phyloP scores from a whole-genome alignment of 352 stramenopile genomes.

The Phytophthora tubulina region DNA sequence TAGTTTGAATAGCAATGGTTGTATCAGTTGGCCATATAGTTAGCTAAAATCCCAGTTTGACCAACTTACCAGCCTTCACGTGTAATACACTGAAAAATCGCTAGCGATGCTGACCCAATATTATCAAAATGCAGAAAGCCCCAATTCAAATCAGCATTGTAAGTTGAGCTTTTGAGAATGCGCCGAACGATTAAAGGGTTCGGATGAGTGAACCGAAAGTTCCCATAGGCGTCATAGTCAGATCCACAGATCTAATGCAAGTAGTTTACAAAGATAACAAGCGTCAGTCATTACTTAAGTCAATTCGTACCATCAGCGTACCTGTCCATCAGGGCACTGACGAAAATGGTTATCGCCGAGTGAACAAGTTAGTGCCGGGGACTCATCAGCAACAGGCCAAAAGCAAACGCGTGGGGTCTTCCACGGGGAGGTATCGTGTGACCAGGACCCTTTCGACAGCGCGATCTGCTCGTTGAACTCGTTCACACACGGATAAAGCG shows the following conservation, averaged over 20 bases:
- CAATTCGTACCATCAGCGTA: constrained; percentile 8
- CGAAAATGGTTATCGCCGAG: constrained; percentile 46
- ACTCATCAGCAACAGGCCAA: constrained; percentile 90
- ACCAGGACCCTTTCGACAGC: constrained; percentile 46
- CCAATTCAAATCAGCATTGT: constrained; percentile 84
- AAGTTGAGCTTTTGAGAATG: constrained; percentile 53
- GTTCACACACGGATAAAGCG: constrained; percentile 48
- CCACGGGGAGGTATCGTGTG: constrained; percentile 64
- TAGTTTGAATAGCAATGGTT: background rate
- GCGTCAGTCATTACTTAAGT: background rate
- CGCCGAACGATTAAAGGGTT: constrained; percentile 46
- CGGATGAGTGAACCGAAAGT: constrained; percentile 72
- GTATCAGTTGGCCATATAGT: background rate
- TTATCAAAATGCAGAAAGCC: constrained; percentile 92
- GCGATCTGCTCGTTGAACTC: constrained; percentile 46
- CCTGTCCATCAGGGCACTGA: constrained; percentile 50
- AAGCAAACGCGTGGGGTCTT: constrained; percentile 78
- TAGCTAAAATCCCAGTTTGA: background rate
- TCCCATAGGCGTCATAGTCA: constrained; percentile 68
- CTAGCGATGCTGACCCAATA: constrained; percentile 81
- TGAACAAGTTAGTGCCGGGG: constrained; percentile 64
- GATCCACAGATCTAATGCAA: constrained; percentile 62
- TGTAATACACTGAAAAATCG: constrained; percentile 93
- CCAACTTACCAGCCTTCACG: constrained; percentile 90
- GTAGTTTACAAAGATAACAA: constrained; percentile 3